Evolutionary conservation across 768 basidiomycete genomes (phyloP), one percentile per base, ranked within the genome.

Genomic region (Hypsizygus marmoreus): DNA sequence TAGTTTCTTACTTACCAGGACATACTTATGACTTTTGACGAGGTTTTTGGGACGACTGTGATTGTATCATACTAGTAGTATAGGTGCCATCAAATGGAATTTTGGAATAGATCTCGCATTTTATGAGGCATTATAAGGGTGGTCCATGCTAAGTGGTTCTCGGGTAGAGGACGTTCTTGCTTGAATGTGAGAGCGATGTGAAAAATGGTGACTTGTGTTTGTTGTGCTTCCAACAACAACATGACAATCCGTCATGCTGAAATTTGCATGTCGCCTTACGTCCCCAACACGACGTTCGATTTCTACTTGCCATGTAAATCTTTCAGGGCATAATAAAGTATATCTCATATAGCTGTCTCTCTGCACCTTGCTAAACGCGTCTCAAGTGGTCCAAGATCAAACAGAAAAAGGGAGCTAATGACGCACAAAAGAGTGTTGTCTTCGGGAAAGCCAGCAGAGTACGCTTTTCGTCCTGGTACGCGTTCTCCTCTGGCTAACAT

Each of bases 341-440:
- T 36, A 6, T 13, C 13, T 20, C 24, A 12, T 14, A 25, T 14
- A 6, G 28, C 14, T 10, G 14, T 16, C 6, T 11, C 10, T 12
- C 3, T 37, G n/a, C 25, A 13, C 20, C 34, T 55, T 10, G 33
- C 20, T 9, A 2, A 14, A 14, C 29, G 19, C 14, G 33, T 34
- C 40, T 43, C 8, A 48, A 87, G 85, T 87, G 84, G 85, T 85
- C 85, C 0, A 87, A 87, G 74, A 87, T 87, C 58, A 85, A 86
- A 58, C 76, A 82, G 44, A 78, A 73, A 58, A 88, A 88, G 56
- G 85, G 82, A 13, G 65, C 71, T n/a, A 79, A 74, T 51, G 86
- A 88, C 58, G 69, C 72, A 6, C 76, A 79, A 54, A 84, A 78
- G 59, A 77, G 82, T 41, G 67, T 69, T 32, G 35, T 82, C n/a